These are phyloP conservation scores for Pisolithus thermaeus DNA, from an alignment of 1,284 basidiomycete species.

Conservation along the genomic window DNA sequence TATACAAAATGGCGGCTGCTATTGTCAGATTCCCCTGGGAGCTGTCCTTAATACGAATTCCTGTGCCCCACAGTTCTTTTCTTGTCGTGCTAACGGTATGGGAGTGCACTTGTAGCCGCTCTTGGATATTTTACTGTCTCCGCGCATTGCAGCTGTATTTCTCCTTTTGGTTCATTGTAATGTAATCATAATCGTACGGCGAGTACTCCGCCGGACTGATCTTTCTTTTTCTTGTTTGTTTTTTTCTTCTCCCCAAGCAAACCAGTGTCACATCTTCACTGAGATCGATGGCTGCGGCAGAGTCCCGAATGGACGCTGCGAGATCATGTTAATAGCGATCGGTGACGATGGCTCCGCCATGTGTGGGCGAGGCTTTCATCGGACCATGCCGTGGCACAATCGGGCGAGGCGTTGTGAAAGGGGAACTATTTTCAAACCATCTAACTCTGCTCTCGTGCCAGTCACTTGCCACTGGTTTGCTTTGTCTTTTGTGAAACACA, in stretches of 20 bases:
- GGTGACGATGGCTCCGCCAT: slow-evolving; percentile 1
- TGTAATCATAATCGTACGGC: slow-evolving; percentile 9
- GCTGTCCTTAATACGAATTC: slow-evolving; percentile 16
- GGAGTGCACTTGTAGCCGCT: slow-evolving; percentile 8
- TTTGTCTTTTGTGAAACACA: slow-evolving; percentile 1
- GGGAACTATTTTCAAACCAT: background rate
- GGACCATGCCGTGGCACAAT: background rate
- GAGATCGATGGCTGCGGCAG: slow-evolving; percentile 4
- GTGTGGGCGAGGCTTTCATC: slow-evolving; percentile 4
- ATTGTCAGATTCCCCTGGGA: slow-evolving; percentile 3
- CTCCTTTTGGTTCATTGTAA: slow-evolving; percentile 1
- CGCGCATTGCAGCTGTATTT: slow-evolving; percentile 21
- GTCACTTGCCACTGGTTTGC: too few species aligned
- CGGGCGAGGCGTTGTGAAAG: slow-evolving; percentile 3
- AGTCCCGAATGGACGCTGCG: slow-evolving; percentile 5
- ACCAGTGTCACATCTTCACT: slow-evolving; percentile 10
- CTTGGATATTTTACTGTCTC: slow-evolving; percentile 14
- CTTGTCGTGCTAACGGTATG: background rate
- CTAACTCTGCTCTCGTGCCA: slow-evolving; percentile 2
- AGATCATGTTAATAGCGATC: slow-evolving; percentile 11
- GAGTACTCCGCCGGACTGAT: slow-evolving; percentile 18
- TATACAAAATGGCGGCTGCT: slow-evolving; percentile 4
- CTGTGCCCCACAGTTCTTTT: slow-evolving; percentile 9
- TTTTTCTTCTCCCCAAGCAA: background rate
- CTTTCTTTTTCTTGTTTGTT: background rate